A percentile compares a stretch with the other conserved stretches of the same genome.
Conservation (phyloP, 345 rosid genomes). For the Arabis hirsuta region DNA sequence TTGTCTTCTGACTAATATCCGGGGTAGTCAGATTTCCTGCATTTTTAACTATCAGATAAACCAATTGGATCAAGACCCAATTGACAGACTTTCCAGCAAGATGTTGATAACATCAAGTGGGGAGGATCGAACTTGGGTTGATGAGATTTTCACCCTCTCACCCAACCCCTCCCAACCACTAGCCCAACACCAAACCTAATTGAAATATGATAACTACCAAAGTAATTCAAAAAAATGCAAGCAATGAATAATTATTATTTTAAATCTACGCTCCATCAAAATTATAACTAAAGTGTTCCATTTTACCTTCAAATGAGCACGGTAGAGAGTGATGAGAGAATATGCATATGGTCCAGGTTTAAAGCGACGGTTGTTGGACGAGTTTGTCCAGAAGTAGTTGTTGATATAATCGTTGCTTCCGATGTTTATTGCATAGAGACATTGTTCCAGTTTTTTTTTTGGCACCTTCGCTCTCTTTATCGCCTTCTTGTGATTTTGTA, state of each 20-base stretch:
- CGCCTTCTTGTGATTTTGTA: conserved; percentile 46
- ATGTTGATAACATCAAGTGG: no score
- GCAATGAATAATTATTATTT: background rate
- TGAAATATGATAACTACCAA: background rate
- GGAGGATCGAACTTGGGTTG: no score
- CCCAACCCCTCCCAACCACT: no score
- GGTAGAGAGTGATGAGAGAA: conserved; percentile 34
- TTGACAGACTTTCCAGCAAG: no score
- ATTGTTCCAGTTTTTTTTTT: conserved; percentile 40
- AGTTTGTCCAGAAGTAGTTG: conserved; percentile 54
- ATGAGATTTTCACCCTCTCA: no score
- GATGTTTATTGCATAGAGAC: conserved; percentile 51
- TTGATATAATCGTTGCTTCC: conserved; percentile 57
- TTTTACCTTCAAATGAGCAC: conserved; percentile 36
- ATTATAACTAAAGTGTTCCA: background rate
- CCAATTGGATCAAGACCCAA: no score
- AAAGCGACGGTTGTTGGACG: conserved; percentile 24
- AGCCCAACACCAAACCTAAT: background rate
- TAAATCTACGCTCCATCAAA: background rate
- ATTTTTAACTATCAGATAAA: no score
- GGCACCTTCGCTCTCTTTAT: conserved; percentile 38
- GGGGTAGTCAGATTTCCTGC: no score
- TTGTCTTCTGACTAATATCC: no score
- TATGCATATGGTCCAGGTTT: conserved; percentile 35
- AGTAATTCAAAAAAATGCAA: background rate